Evolutionary conservation across 2,329 filamentous ascomycete species (phyloP).

Genomic region (Talaromyces marneffei): DNA sequence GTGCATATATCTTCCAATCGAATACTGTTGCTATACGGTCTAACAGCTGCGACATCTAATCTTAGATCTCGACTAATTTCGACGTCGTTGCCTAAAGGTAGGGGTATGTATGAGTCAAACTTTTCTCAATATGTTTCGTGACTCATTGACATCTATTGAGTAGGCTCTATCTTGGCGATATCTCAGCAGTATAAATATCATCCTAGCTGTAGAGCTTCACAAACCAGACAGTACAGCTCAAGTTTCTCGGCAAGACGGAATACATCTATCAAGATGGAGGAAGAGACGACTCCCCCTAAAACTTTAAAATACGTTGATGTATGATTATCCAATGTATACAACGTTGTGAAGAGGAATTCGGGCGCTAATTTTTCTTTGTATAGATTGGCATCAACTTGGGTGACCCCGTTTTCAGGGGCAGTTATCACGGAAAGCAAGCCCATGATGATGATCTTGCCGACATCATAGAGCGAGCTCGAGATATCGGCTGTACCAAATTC

Average conservation of each 20-base stretch:
- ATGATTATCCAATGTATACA: slow-evolving; percentile 19
- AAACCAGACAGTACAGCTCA: not conserved
- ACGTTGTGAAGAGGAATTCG: not conserved
- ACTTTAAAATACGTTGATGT: slow-evolving; percentile 45
- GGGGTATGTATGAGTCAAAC: slow-evolving; percentile 10
- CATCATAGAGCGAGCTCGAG: slow-evolving; percentile 70
- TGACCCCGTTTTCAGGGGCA: slow-evolving; percentile 80
- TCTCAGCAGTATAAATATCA: not conserved
- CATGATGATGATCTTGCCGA: slow-evolving; percentile 46
- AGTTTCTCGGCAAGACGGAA: not conserved
- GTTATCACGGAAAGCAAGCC: slow-evolving; percentile 71
- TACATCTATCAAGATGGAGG: slow-evolving; percentile 1
- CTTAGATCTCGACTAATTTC: slow-evolving; percentile 7
- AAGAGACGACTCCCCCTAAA: slow-evolving; percentile 22
- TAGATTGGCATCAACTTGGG: slow-evolving; percentile 91
- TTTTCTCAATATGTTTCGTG: not conserved
- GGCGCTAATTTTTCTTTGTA: not conserved
- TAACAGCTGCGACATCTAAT: not conserved
- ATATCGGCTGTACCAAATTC: slow-evolving; percentile 78
- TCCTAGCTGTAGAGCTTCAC: not conserved
- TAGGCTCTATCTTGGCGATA: not conserved
- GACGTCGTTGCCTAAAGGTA: slow-evolving; percentile 2
- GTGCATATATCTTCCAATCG: not conserved
- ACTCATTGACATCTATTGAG: not conserved
- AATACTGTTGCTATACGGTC: not conserved